These are phyloP conservation scores for Acanthochlamys bracteata DNA, from an alignment of 106 monocot species.

Conservation along the genomic window DNA sequence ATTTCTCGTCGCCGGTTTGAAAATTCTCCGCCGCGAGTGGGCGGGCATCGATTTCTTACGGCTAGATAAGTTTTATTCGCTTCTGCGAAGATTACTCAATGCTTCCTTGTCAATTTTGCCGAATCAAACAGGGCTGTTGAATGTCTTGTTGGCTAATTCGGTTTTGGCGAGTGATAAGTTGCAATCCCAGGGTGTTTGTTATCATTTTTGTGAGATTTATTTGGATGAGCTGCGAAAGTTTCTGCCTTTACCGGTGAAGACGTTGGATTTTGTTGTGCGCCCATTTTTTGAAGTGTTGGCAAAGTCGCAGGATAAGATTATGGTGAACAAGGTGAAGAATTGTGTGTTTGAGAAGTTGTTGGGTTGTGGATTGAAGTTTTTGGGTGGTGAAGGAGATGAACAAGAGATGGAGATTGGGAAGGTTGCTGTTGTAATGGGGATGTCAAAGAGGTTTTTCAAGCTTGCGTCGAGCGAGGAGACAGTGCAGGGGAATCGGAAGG, in stretches of 20 bases:
- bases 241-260: slow-evolving; percentile 29
- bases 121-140: slow-evolving; percentile 13
- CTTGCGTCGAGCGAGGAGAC: slow-evolving; percentile 47
- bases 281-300: slow-evolving; percentile 56
- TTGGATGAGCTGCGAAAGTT: slow-evolving; percentile 70
- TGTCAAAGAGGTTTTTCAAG: slow-evolving; percentile 58
- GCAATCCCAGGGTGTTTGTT: slow-evolving; percentile 52
- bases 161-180: slow-evolving; percentile 50
- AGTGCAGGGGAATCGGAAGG: slow-evolving; percentile 55
- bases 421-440: slow-evolving; percentile 38
- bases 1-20: slow-evolving; percentile 51
- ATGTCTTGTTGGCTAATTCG: slow-evolving; percentile 37
- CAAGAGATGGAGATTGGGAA: slow-evolving; percentile 55
- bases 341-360: slow-evolving; percentile 53
- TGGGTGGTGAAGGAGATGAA: slow-evolving; percentile 23
- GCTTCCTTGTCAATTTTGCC: slow-evolving; percentile 41
- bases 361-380: slow-evolving; percentile 29
- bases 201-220: slow-evolving; percentile 70
- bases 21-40: slow-evolving; percentile 91
- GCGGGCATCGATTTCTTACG: slow-evolving; percentile 75
- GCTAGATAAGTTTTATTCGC: slow-evolving; percentile 88
- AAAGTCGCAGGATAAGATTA: slow-evolving; percentile 50
- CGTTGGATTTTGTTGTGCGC: slow-evolving; percentile 30
- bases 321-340: slow-evolving; percentile 61
- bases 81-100: slow-evolving; percentile 52